Evolutionary conservation across 192 early-diverging fungal species (phyloP), one percentile per base, ranked within the genome.

Genomic region (Spizellomyces sp.): DNA sequence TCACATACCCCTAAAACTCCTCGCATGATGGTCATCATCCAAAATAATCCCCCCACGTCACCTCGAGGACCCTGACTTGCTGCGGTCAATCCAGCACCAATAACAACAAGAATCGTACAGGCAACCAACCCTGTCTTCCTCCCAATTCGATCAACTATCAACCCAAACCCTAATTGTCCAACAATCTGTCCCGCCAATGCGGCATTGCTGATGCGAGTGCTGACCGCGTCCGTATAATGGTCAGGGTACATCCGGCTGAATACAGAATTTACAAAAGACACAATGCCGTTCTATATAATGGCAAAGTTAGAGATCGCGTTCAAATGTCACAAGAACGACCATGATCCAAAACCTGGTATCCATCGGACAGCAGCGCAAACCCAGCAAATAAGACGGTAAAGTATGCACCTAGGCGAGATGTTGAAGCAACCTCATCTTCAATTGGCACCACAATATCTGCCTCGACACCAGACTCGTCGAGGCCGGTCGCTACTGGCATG

Each of bases 1-100:
- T n/a, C n/a, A n/a, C n/a, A n/a, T n/a, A n/a, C 48, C n/a, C 48
- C 48, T n/a, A 52, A n/a, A 9, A 52, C 9, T 10, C 9, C 9
- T n/a, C 48, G 48, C 48, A 52, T 52, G 48, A 52, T n/a, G n/a
- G 48, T 52, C 48, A 52, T 52, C 48, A 52, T 52, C 48, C 48
- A 52, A 52, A 52, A 52, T n/a, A 52, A 10, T n/a, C 48, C 48
- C 9, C 9, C 48, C 9, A n/a, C 48, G 48, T 52, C 48, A n/a
- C 48, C 9, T n/a, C n/a, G n/a, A n/a, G n/a, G n/a, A n/a, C 48
- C 48, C n/a, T 9, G 9, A 52, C 48, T 52, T 52, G 48, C 48
- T n/a, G 48, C 48, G 9, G 48, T 52, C 48, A 52, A 52, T 52
- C 48, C 48, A 9, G 48, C 48, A 9, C 48, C 48, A 10, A 52